Percentiles rank a stretch among this genome's conserved stretches.
phyloP scores from a whole-genome alignment of 1,284 basidiomycete genomes.

The Takashimella koratensis region DNA sequence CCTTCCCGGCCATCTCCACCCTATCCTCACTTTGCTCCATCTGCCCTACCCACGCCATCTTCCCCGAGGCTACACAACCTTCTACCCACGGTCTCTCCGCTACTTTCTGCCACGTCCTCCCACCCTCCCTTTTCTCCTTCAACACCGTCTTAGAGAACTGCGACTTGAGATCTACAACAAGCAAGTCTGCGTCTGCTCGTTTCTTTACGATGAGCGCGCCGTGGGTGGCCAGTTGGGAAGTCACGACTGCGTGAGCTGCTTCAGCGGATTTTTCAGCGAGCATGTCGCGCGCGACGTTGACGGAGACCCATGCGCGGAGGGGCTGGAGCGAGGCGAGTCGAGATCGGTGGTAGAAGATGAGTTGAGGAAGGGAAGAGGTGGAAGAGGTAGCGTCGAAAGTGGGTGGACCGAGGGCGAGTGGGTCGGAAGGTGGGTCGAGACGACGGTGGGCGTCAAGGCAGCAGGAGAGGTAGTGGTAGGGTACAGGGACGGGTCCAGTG shows the following conservation, averaged over 20 bases:
- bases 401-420: slow-evolving; percentile 9
- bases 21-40: slow-evolving; percentile 2
- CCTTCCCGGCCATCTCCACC: background rate
- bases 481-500: slow-evolving; percentile 8
- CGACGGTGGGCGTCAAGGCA: slow-evolving; percentile 9
- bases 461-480: slow-evolving; percentile 38
- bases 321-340: slow-evolving; percentile 14
- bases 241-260: slow-evolving; percentile 12
- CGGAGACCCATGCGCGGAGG: slow-evolving; percentile 31
- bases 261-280: slow-evolving; percentile 8
- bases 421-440: slow-evolving; percentile 14
- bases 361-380: slow-evolving; percentile 16
- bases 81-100: slow-evolving; percentile 43
- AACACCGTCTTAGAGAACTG: slow-evolving; percentile 23
- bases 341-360: slow-evolving; percentile 9
- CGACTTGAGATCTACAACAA: slow-evolving; percentile 31
- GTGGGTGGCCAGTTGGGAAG: slow-evolving; percentile 1
- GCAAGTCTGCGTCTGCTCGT: slow-evolving; percentile 31
- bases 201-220: slow-evolving; percentile 33
- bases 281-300: slow-evolving; percentile 27
- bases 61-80: slow-evolving; percentile 13
- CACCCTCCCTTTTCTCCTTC: slow-evolving; percentile 22
- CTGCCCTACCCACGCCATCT: slow-evolving; percentile 14
- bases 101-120: slow-evolving; percentile 29
- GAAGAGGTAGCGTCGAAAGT: background rate